Conservation (phyloP, 169 alveolate genomes). For the Plasmodium billcollinsi region DNA sequence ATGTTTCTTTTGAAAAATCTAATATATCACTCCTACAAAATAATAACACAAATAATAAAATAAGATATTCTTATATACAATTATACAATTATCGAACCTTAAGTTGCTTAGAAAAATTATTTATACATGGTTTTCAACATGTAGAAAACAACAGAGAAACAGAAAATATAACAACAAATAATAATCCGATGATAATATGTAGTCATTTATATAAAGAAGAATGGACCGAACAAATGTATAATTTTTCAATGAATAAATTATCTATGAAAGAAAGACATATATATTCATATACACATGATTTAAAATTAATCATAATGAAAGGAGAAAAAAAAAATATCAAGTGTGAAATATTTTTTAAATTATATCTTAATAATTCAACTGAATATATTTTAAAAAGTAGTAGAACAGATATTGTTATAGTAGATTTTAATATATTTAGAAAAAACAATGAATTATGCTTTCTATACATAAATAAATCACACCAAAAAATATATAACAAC, state of each 20-base stretch:
- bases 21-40: slow-evolving; percentile 36
- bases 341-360: slow-evolving; percentile 34
- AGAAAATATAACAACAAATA: too few species aligned
- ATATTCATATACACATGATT: slow-evolving; percentile 61
- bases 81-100: slow-evolving; percentile 49
- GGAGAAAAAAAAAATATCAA: slow-evolving; percentile 6
- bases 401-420: slow-evolving; percentile 26
- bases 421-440: slow-evolving; percentile 58
- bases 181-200: slow-evolving; percentile 31
- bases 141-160: slow-evolving; percentile 6
- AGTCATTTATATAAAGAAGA: slow-evolving; percentile 35
- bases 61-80: slow-evolving; percentile 20
- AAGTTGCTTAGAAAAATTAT: slow-evolving; percentile 75
- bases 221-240: slow-evolving; percentile 29
- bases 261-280: neutral
- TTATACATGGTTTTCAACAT: slow-evolving; percentile 27
- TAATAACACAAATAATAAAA: neutral
- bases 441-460: slow-evolving; percentile 66
- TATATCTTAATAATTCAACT: slow-evolving; percentile 1
- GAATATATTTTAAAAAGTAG: neutral
- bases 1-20: neutral
- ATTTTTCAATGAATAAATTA: slow-evolving; percentile 23
- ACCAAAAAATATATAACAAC: neutral
- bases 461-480: slow-evolving; percentile 1
- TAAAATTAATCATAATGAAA: neutral